phyloP scores from a whole-genome alignment of 2,329 filamentous ascomycete genomes.

The Penicillium sclerotigenum region DNA sequence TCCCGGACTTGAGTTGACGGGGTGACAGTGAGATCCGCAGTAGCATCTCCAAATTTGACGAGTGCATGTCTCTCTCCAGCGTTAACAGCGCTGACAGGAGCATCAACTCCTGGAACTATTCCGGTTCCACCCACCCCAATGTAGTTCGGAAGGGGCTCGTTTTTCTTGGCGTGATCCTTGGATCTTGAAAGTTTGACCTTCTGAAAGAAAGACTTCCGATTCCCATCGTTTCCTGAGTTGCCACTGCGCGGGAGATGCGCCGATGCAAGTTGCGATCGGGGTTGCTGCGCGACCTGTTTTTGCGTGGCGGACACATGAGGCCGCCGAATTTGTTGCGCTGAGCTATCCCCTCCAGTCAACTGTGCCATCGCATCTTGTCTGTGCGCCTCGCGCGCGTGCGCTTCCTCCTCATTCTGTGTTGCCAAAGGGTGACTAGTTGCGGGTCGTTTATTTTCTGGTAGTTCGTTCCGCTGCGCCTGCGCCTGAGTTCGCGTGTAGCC shows the following conservation, averaged over 20 bases:
- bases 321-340: conserved; percentile 6
- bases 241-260: background rate
- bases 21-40: conserved; percentile 68
- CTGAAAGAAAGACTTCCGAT: conserved; percentile 32
- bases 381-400: conserved; percentile 24
- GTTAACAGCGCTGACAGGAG: conserved; percentile 77
- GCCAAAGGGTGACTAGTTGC: background rate
- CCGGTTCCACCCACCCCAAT: conserved; percentile 24
- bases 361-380: conserved; percentile 35
- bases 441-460: background rate
- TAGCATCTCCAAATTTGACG: conserved; percentile 68
- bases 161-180: conserved; percentile 13
- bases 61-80: conserved; percentile 71
- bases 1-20: conserved; percentile 72
- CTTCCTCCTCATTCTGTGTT: conserved; percentile 11
- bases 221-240: conserved; percentile 12
- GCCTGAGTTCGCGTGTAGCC: conserved; percentile 6
- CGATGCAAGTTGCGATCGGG: background rate
- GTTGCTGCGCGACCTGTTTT: background rate
- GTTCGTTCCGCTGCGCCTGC: background rate
- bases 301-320: conserved; percentile 5
- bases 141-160: conserved; percentile 18
- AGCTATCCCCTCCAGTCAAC: conserved; percentile 29
- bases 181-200: conserved; percentile 25
- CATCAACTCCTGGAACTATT: conserved; percentile 60